Percentiles rank a stretch among this genome's conserved stretches.
Conservation (phyloP, 1,139 yeast genomes). For the Debaryomycetaceae sp. region DNA sequence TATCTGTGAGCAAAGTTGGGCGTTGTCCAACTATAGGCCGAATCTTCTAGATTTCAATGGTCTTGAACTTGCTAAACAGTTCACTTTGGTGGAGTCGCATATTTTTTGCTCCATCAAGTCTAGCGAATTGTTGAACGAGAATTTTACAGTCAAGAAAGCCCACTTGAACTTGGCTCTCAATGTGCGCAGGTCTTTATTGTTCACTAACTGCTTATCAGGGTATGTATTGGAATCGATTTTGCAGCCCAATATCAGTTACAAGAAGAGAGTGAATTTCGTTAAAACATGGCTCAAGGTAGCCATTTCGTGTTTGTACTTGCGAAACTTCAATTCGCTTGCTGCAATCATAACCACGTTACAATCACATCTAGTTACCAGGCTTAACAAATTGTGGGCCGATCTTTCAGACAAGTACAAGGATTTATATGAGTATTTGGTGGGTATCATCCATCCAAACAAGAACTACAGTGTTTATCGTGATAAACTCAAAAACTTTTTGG, state of each 20-base stretch:
- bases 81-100: constrained; percentile 74
- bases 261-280: constrained; percentile 56
- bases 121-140: constrained; percentile 71
- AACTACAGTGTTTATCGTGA: constrained; percentile 75
- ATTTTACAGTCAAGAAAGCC: constrained; percentile 64
- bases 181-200: constrained; percentile 61
- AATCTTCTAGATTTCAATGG: constrained; percentile 70
- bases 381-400: constrained; percentile 62
- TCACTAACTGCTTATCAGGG: constrained; percentile 77
- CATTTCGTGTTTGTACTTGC: constrained; percentile 70
- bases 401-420: constrained; percentile 64
- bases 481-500: constrained; percentile 57
- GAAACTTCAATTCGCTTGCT: constrained; percentile 86
- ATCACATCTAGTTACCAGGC: constrained; percentile 72
- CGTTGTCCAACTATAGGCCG: constrained; percentile 44
- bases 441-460: constrained; percentile 78
- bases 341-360: constrained; percentile 84
- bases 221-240: constrained; percentile 79
- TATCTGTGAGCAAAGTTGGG: constrained; percentile 46
- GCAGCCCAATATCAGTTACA: constrained; percentile 46
- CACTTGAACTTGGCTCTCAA: constrained; percentile 68
- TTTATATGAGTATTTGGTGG: constrained; percentile 61
- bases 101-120: constrained; percentile 67
- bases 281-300: constrained; percentile 86
- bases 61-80: constrained; percentile 78